Base-by-base conservation (phyloP, 1,139 yeast species). In the Suhomyces coccinellae region DNA sequence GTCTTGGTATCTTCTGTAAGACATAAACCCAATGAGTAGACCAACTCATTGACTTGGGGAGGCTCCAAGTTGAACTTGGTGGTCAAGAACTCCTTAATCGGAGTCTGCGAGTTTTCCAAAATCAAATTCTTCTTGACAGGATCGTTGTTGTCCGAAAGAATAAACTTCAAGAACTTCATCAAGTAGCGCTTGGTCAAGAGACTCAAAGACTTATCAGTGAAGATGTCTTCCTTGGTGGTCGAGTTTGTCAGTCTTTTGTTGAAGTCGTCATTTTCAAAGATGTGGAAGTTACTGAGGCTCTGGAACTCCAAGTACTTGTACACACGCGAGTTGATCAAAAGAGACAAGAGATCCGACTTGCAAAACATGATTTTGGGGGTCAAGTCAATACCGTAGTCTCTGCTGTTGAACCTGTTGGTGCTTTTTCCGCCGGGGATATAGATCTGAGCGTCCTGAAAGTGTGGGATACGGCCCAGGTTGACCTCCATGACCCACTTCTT, bases 121-220 rank as follows among this genome's bases (percentile, higher is more conserved):
- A 90, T 80, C 8, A 80, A 58, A 38, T 73, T 73, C 48, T 72
- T 70, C 49, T 71, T 69, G 32, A 67, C 64, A 31, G 77, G 77
- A 36, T 73, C 75, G 53, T 83, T 84, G 75, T 85, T 85, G 56
- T 83, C 85, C 46, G 66, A 67, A 41, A 89, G 69, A 1, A 88
- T 88, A 65, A 91, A 93, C 69, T 93, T 93, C 65, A 93, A 81
- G 63, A 93, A 91, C 65, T 85, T 86, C 99, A 93, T 93, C 53
- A 95, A 76, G 50, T 82, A 78, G 52, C 99, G 80, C 63, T 93
- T 93, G 9, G 95, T 82, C 48, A 81, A 67, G 43, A 91, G 71
- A 12, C 90, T 75, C 52, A 95, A 72, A 8, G 88, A 75, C 62
- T 90, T 93, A 65, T 89, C 93, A 28, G 96, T 87, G 69, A 95